Evolutionary conservation across 2,329 filamentous ascomycete genomes (phyloP), one percentile per base, ranked within the genome.

Genomic region (Coccinonectria pachysandricola): DNA sequence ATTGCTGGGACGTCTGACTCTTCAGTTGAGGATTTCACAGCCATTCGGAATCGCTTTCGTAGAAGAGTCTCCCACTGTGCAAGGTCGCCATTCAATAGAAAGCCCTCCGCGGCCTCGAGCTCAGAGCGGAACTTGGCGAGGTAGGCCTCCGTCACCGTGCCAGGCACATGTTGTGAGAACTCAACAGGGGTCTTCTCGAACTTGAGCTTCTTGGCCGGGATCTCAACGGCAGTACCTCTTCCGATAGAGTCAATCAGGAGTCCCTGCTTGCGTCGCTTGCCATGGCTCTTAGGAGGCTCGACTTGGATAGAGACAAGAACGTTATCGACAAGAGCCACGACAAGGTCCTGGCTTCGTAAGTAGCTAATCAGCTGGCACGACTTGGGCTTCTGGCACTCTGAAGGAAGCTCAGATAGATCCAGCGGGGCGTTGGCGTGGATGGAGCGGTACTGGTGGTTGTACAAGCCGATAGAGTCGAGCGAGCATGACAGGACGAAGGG

Each of bases 171-270:
- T 15, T 40, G 40, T 1, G 56, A 51, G 24, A 59, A 58, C 26
- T 52, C 51, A 4, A 34, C 26, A 4, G 48, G 54, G 4, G 41
- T 24, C 6, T 46, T 45, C 4, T 53, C 52, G 16, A 40, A 42
- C 33, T 50, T 51, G 4, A 29, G 32, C 23, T 46, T 54, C 35
- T 59, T 57, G 5, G 46, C 27, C 11, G 50, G 37, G 19, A 56
- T 39, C 37, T 59, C 57, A 4, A 56, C 43, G 8, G 54, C 52
- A 2, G 61, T 57, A 3, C 78, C 79, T 33, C 76, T 76, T 2
- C 79, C 78, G 28, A 87, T 71, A 0, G 80, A 79, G 46, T 87
- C 79, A 17, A 82, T 78, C 14, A 87, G 57, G 6, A 82, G 60
- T 7, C 78, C 76, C 26, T 72, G 66, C 19, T 67, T 67, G 19